Evolutionary conservation across 2,329 filamentous ascomycete species (phyloP), one percentile per base, ranked within the genome.

Genomic region (Aspergillus costaricaensis): DNA sequence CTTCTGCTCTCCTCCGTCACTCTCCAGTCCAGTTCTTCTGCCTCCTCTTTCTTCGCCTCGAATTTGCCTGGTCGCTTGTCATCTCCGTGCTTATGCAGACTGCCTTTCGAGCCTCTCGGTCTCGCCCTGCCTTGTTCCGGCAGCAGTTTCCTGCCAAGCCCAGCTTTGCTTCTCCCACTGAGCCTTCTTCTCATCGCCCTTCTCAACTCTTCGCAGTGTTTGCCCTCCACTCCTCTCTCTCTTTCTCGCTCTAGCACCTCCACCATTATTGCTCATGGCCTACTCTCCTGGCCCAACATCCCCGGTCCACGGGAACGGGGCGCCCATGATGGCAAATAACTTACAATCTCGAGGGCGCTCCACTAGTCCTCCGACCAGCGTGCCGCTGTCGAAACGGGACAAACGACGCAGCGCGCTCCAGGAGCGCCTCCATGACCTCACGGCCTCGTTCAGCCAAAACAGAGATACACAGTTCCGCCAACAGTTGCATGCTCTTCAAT

Each of bases 401-500:
- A 95, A 96, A 77, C 88, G 93, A 73, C 88, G 92, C 63, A 91
- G 91, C 70, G 87, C 89, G 70, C 86, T 97, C 62, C 86, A 88
- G 67, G 92, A 96, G 62, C 89, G 90, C 65, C 85, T 96, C 6
- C 84, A 86, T 43, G 85, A 88, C 58, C 87, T 97, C 77, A 88
- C 89, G 57, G 86, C 89, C 57, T 88, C 88, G 66, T 94, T 96
- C 77, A 86, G 87, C 65, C 86, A 89, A 64, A 92, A 96, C 72
- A 86, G 91, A 65, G 92, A 96, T 75, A 82, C 85, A 64, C 88
- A 92, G 69, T 98, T 96, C 76, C 88, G 93, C 63, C 91, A 95
- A 66, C 92, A 97, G 77, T 85, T 97, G 2, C 89, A 95, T 70
- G 91, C 91, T 67, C 87, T 97, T n/a, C 93, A 97, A 78, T 88